Conservation (phyloP, 129 eudicot species). For the Lactuca saligna region DNA sequence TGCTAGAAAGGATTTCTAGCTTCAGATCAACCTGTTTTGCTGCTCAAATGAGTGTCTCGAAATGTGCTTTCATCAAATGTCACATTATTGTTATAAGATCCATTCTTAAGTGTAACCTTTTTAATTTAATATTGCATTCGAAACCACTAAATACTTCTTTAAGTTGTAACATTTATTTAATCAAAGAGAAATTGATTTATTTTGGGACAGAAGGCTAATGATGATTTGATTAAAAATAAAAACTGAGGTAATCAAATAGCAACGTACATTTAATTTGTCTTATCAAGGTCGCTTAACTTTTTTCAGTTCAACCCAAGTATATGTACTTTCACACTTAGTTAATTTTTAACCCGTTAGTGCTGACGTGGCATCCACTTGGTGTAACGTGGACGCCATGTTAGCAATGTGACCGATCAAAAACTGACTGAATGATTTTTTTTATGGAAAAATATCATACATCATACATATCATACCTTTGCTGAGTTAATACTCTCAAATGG, state of each 20-base stretch:
- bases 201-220: neutral
- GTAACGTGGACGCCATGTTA: too few species aligned
- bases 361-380: neutral
- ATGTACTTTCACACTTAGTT: too few species aligned
- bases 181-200: neutral
- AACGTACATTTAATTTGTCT: too few species aligned
- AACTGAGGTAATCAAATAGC: too few species aligned
- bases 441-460: conserved; percentile 6
- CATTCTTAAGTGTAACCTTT: neutral
- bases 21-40: conserved; percentile 3
- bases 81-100: conserved; percentile 1
- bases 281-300: too few species aligned
- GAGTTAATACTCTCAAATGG: conserved; percentile 79
- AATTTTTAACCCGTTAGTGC: neutral
- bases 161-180: neutral
- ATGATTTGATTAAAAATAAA: neutral
- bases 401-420: neutral
- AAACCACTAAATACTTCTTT: too few species aligned
- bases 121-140: neutral
- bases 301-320: neutral
- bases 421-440: neutral
- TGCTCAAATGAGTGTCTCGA: neutral
- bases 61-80: neutral
- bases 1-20: neutral
- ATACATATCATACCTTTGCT: conserved; percentile 57